Evolutionary conservation across 106 monocot species (phyloP).

Genomic region (Chionographis japonica): DNA sequence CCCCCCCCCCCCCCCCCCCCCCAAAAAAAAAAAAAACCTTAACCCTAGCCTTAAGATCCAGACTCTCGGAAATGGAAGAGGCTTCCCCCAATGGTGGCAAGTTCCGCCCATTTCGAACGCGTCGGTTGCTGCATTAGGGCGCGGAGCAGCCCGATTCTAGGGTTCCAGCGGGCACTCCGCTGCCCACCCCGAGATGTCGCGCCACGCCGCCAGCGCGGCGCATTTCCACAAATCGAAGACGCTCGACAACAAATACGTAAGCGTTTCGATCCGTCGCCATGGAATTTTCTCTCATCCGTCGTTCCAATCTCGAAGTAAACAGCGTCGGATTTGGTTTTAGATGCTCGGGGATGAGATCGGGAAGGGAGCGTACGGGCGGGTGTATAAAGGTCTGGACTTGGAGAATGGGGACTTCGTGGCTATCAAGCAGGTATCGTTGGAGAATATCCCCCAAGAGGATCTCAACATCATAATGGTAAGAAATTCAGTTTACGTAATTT

Average conservation of each 20-base stretch:
- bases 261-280: background rate
- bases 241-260: constrained; percentile 94
- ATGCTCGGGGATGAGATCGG: constrained; percentile 99
- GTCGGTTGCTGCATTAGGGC: no score
- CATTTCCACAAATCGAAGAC: constrained; percentile 86
- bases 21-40: no score
- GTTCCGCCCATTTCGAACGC: no score
- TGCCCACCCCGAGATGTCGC: constrained; percentile 41
- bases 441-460: constrained; percentile 96
- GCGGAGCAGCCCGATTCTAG: no score
- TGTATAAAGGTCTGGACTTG: constrained; percentile 90
- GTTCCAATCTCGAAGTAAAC: background rate
- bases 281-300: background rate
- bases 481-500: background rate
- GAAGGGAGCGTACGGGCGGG: constrained; percentile 98
- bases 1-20: no score
- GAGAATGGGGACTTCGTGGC: constrained; percentile 99
- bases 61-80: no score
- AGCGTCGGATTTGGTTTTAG: constrained; percentile 19
- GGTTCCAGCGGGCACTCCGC: no score
- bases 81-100: no score
- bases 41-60: no score
- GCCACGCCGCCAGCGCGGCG: constrained; percentile 37
- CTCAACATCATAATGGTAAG: constrained; percentile 97
- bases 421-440: constrained; percentile 97